phyloP scores from a whole-genome alignment of 2,329 filamentous ascomycete genomes.

The Canariomyces notabilis region DNA sequence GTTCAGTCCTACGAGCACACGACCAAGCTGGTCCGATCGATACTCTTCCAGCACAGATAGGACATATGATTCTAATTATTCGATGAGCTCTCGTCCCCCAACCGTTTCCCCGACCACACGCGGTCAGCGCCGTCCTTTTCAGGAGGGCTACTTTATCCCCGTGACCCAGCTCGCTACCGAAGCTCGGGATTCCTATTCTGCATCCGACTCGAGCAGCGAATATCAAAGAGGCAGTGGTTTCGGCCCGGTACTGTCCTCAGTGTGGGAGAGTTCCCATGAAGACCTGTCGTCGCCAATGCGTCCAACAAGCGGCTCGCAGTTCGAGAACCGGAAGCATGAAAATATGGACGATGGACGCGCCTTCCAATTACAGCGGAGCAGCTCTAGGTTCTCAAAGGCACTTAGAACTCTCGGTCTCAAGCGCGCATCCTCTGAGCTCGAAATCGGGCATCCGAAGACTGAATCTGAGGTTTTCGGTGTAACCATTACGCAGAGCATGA shows the following conservation, averaged over 20 bases:
- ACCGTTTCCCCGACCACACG: too few relatives aligned
- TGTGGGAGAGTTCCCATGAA: slow-evolving; percentile 20
- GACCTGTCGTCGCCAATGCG: slow-evolving; percentile 11
- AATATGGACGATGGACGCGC: neutral
- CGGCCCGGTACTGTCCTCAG: slow-evolving; percentile 6
- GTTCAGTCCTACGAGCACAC: slow-evolving; percentile 3
- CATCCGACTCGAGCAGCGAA: neutral
- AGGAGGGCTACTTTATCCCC: slow-evolving; percentile 7
- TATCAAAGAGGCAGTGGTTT: slow-evolving; percentile 13
- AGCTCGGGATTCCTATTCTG: neutral
- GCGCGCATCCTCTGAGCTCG: neutral
- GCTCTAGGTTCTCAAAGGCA: slow-evolving; percentile 14
- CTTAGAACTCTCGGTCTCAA: slow-evolving; percentile 7
- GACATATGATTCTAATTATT: too few relatives aligned
- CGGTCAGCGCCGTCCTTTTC: neutral
- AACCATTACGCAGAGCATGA: slow-evolving; percentile 25
- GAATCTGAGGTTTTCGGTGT: slow-evolving; percentile 5
- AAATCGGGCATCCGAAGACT: neutral
- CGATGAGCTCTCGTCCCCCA: too few relatives aligned
- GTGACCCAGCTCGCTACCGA: too few relatives aligned
- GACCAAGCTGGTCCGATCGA: slow-evolving; percentile 7
- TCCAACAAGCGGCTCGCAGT: slow-evolving; percentile 1
- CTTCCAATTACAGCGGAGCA: slow-evolving; percentile 12
- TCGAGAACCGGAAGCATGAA: neutral
- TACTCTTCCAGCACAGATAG: neutral